A percentile compares a stretch with the other conserved stretches of the same genome.
phyloP scores from a whole-genome alignment of 495 filamentous ascomycete species.

The Hypoxylon cercidicola region DNA sequence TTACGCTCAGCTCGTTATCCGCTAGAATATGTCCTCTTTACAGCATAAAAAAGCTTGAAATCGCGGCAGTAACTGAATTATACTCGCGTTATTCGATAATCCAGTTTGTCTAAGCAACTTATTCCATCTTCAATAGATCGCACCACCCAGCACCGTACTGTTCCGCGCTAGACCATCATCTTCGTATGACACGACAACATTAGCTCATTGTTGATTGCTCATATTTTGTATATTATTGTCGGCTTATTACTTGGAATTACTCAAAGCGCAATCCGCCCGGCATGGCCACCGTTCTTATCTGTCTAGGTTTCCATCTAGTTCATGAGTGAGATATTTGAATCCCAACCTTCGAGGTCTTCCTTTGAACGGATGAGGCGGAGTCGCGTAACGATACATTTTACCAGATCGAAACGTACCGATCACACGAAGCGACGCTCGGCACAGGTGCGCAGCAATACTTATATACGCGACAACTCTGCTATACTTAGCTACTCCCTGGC shows the following conservation, averaged over 20 bases:
- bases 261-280: conserved; percentile 1
- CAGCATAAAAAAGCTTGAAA: neutral
- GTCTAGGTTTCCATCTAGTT: conserved; percentile 6
- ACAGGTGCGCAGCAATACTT: neutral
- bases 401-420: conserved; percentile 3
- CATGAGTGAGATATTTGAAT: conserved; percentile 24
- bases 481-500: neutral
- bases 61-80: neutral
- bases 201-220: neutral
- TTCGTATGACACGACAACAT: conserved; percentile 1
- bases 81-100: neutral
- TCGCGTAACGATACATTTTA: conserved; percentile 5
- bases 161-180: neutral
- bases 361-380: conserved; percentile 37
- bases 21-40: neutral
- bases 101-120: neutral
- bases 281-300: conserved; percentile 24
- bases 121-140: conserved; percentile 1
- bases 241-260: neutral
- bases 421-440: conserved; percentile 7
- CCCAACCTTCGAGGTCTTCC: neutral
- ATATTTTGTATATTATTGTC: conserved; percentile 3
- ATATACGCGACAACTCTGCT: conserved; percentile 4
- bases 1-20: conserved; percentile 6
- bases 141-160: conserved; percentile 9